A percentile compares a stretch with the other conserved stretches of the same genome.
phyloP scores from a whole-genome alignment of 108 stramenopile genomes.

The Conticribra weissflogii region DNA sequence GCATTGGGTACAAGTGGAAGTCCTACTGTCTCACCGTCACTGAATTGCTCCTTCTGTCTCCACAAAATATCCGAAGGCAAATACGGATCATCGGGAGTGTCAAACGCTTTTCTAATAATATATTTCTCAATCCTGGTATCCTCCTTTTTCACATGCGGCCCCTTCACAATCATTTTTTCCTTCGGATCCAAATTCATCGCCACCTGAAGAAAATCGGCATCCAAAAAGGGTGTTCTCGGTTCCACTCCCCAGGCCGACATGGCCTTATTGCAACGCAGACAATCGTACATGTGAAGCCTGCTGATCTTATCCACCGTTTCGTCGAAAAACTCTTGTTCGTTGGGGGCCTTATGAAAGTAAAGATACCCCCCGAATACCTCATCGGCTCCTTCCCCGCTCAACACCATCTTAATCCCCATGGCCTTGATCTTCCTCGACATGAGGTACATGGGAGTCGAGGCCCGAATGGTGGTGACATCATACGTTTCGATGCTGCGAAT shows the following conservation, averaged over 20 bases:
- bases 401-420: constrained; percentile 99
- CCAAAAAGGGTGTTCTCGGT: constrained; percentile 96
- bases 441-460: constrained; percentile 98
- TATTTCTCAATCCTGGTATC: constrained; percentile 95
- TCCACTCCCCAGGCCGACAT: constrained; percentile 99
- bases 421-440: constrained; percentile 99
- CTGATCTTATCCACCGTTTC: constrained; percentile 95
- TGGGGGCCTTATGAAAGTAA: constrained; percentile 99
- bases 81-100: constrained; percentile 98
- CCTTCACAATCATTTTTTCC: constrained; percentile 94
- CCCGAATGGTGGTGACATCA: constrained; percentile 97
- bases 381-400: constrained; percentile 98
- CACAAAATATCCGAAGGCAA: constrained; percentile 96
- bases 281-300: constrained; percentile 97
- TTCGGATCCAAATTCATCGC: constrained; percentile 95
- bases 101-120: constrained; percentile 97
- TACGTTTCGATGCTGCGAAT: constrained; percentile 96
- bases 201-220: constrained; percentile 95
- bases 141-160: constrained; percentile 70
- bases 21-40: constrained; percentile 78
- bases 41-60: constrained; percentile 99
- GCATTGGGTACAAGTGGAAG: too few species aligned
- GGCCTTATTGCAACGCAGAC: constrained; percentile 98
- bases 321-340: constrained; percentile 94
- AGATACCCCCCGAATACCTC: constrained; percentile 99